Base-by-base conservation (phyloP, 2,329 filamentous ascomycete species). In the Mariannaea elegans region DNA sequence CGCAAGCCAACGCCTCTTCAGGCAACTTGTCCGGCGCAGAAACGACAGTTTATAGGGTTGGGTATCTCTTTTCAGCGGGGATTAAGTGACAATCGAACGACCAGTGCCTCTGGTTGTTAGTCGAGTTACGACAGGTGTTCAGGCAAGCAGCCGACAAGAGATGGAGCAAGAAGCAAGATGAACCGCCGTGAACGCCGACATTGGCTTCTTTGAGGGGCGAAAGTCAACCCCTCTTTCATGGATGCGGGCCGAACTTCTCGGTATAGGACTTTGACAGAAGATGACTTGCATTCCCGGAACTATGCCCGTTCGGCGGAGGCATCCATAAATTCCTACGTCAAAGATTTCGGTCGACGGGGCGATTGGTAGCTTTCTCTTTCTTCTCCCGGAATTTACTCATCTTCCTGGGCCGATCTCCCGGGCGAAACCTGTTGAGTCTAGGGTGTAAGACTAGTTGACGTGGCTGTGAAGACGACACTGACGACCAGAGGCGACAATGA, bases 1-100 rank as follows among this genome's bases (percentile, higher is more conserved):
- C 49, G 56, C 56, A 59, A 59, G 49, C 49, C 44, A 44, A 27
- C 42, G 56, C 56, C 53, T 27, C 49, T 59, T 59, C 48, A 29
- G 56, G 56, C 47, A 53, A 53, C 34, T 48, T 29, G 49, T 34
- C 56, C 56, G 48, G 50, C 48, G 24, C 48, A 34, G 42, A 32
- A 41, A 38, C 27, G 47, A 24, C 36, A 34, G 42, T 47, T 52
- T 39, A 31, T 38, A 27, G 24, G 24, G 47, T 41, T 45, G 36
- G 23, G 45, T 16, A 18, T 23, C 42, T 41, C 21, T 18, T 9
- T 38, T 36, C 14, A 3, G 29, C 32, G 51, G 52, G 32, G 44
- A 19, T 23, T 27, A 27, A 31, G 50, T 10, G 23, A 31, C 42
- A 14, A 59, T 53, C 56, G 49, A 59, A 48, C 42, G 49, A 53